These are phyloP conservation scores for Camillea tinctor DNA, from an alignment of 2,329 filamentous ascomycete species.

Conservation along the genomic window DNA sequence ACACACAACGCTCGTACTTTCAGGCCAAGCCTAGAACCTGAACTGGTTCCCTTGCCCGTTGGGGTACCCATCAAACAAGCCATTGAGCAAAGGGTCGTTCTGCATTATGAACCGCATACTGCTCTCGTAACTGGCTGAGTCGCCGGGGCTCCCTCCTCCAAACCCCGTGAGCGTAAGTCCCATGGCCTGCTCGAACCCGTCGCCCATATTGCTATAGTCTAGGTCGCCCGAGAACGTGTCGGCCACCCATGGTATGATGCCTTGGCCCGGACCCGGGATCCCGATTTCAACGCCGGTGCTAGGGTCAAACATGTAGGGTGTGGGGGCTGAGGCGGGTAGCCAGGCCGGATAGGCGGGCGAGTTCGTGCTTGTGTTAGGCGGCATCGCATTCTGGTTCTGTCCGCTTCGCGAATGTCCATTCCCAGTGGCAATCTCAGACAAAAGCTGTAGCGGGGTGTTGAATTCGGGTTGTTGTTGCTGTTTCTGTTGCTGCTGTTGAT, in stretches of 20 bases:
- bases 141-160: conserved; percentile 27
- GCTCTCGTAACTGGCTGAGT: conserved; percentile 22
- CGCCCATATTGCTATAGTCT: conserved; percentile 36
- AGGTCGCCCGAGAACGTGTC: conserved; percentile 32
- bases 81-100: conserved; percentile 21
- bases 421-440: conserved; percentile 55
- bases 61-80: conserved; percentile 15
- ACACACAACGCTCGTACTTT: background rate
- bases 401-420: conserved; percentile 35
- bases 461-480: conserved; percentile 27
- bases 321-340: conserved; percentile 17
- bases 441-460: conserved; percentile 55
- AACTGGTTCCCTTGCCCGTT: background rate
- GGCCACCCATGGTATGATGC: conserved; percentile 31
- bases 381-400: conserved; percentile 18
- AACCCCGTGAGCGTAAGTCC: conserved; percentile 41
- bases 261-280: conserved; percentile 1
- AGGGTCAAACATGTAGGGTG: conserved; percentile 40
- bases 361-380: conserved; percentile 19
- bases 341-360: conserved; percentile 22
- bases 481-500: conserved; percentile 19
- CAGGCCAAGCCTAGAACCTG: background rate
- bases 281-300: conserved; percentile 11
- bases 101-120: conserved; percentile 27
- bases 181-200: conserved; percentile 45